phyloP scores from a whole-genome alignment of 2,329 filamentous ascomycete species.

The Periconia digitata region DNA sequence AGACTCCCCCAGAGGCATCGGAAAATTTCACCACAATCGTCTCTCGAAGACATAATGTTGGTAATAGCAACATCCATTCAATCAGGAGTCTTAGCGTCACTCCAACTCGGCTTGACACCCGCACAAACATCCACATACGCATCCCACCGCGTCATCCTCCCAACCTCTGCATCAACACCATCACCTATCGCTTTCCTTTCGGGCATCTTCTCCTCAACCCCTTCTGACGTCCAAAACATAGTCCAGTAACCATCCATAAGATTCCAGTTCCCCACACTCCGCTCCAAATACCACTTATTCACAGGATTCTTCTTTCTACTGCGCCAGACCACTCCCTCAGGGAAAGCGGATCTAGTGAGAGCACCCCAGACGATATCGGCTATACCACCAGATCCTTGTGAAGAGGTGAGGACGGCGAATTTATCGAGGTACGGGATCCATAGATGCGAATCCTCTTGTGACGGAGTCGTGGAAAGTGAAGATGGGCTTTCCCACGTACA shows the following conservation, averaged over 20 bases:
- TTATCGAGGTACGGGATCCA: constrained; percentile 92
- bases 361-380: constrained; percentile 96
- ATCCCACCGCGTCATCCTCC: constrained; percentile 49
- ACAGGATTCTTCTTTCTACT: constrained; percentile 90
- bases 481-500: constrained; percentile 87
- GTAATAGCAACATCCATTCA: neutral
- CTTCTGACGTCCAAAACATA: constrained; percentile 95
- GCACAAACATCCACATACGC: constrained; percentile 54
- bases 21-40: too few species aligned
- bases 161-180: constrained; percentile 43
- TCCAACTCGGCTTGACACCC: constrained; percentile 53
- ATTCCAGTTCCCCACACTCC: constrained; percentile 80
- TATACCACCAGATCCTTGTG: constrained; percentile 87
- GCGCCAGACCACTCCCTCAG: constrained; percentile 86
- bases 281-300: constrained; percentile 99
- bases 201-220: constrained; percentile 56
- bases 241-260: constrained; percentile 84
- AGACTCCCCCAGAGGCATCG: too few species aligned
- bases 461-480: constrained; percentile 47
- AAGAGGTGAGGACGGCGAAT: constrained; percentile 86
- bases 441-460: constrained; percentile 51
- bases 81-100: constrained; percentile 28
- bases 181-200: too few species aligned
- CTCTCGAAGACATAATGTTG: too few species aligned
- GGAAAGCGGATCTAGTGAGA: constrained; percentile 89